Base-by-base conservation (phyloP, 306 rosid species). In the Lotus japonicus region DNA sequence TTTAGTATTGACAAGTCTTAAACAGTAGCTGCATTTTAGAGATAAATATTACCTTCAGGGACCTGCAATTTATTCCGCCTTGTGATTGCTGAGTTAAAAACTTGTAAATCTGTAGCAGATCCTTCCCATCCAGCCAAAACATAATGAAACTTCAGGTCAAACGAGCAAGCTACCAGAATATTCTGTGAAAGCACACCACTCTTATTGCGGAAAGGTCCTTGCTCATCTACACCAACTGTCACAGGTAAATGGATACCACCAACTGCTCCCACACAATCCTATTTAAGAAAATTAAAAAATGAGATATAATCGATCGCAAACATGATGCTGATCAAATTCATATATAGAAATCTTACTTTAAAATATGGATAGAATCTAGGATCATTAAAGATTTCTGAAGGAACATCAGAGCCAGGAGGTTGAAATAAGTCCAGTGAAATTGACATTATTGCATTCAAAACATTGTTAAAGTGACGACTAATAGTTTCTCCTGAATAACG, bases 91-190 rank as follows among this genome's bases (percentile, higher is more conserved):
- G 98, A 87, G 67, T 92, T 89, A 41, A 89, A 70, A 76, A 92
- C 96, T 80, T 87, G 98, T 26, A 85, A 77, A 68, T 89, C 89
- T 5, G 92, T 80, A 42, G 95, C 95, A 43, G 98, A 92, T 71
- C 98, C 98, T 85, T 92, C 98, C 96, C 98, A 92, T 13, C 98
- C 98, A 21, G 98, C 96, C 74, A 92, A 88, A 64, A 92, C 89
- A 46, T 89, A 92, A 77, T 86, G 91, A 74, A 92, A 89, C 85
- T 76, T 89, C 72, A 92, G 88, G 77, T 92, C 96, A 79, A 92
- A 87, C 4, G 97, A 92, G 85, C 94, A 92, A 13, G 97, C 97
- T 46, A 88, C 96, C 57, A 92, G 77, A 72, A 89, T 83, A 68
- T 81, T 75, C 76, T 92, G 97, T 16, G 97, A 89, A 74, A 87